Evolutionary conservation across 2,329 filamentous ascomycete genomes (phyloP).

Genomic region (Fusarium sp.): DNA sequence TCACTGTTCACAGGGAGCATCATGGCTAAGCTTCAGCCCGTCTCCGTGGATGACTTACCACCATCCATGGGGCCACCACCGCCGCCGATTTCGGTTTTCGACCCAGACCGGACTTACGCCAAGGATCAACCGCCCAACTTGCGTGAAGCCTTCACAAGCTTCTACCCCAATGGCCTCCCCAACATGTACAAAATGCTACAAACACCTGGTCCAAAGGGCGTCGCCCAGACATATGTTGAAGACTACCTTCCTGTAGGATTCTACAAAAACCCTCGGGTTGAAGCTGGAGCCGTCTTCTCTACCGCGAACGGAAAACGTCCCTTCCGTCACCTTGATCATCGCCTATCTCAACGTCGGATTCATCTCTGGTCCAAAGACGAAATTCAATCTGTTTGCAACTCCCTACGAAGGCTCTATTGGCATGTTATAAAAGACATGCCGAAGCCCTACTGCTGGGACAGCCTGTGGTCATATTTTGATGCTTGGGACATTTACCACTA

Average conservation of each 20-base stretch:
- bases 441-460: slow-evolving; percentile 53
- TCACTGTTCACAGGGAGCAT: slow-evolving; percentile 10
- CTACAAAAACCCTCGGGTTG: slow-evolving; percentile 53
- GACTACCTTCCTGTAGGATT: slow-evolving; percentile 55
- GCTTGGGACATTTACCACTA: slow-evolving; percentile 61
- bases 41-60: slow-evolving; percentile 16
- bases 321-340: slow-evolving; percentile 50
- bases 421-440: slow-evolving; percentile 53
- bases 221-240: slow-evolving; percentile 53
- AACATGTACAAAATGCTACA: slow-evolving; percentile 53
- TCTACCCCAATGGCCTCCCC: slow-evolving; percentile 56
- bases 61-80: slow-evolving; percentile 28
- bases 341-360: slow-evolving; percentile 48
- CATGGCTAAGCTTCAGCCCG: slow-evolving; percentile 34
- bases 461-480: slow-evolving; percentile 64
- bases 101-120: slow-evolving; percentile 43
- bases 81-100: slow-evolving; percentile 26
- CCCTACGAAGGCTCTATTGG: slow-evolving; percentile 55
- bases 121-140: slow-evolving; percentile 44
- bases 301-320: slow-evolving; percentile 50
- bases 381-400: slow-evolving; percentile 57
- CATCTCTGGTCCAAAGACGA: slow-evolving; percentile 58
- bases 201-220: slow-evolving; percentile 41
- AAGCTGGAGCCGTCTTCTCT: slow-evolving; percentile 57
- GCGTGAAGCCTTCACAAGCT: slow-evolving; percentile 47